Evolutionary conservation across 306 rosid genomes (phyloP), one percentile per base, ranked within the genome.

Genomic region (Vicia faba): DNA sequence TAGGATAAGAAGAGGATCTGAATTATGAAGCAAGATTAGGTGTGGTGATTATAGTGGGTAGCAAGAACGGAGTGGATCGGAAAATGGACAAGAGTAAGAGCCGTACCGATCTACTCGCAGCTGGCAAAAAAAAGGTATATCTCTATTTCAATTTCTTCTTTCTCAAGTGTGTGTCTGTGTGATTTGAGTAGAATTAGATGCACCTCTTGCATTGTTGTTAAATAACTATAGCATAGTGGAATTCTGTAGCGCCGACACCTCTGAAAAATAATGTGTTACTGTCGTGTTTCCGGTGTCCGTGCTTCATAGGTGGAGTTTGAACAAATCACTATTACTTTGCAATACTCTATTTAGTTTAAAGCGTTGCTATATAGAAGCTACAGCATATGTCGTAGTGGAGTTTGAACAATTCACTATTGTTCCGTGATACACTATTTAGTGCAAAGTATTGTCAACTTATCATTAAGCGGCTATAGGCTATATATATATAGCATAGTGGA

Each of bases 61-160:
- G 77, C 15, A 61, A 78, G 1, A 69, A 82, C 82, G 80, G 88
- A 63, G 92, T 64, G 80, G 87, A 75, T 81, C 83, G 87, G 85
- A 92, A 1, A 78, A 78, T 92, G 98, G 98, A 89, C 73, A 85
- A 77, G 88, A 80, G 73, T 84, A 84, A 87, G 89, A 86, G 62
- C 80, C 98, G 96, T 49, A 84, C 96, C 82, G 96, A 92, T 89
- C 87, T 89, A 81, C 98, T 92, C 15, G 86, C 96, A 19, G 98
- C 96, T 11, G 98, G 98, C 46, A 81, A 76, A 8, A 86, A 92
- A 68, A 89, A 69, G 98, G 98, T 92, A 77, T 31, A 7, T 44
- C 15, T 8, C 28, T 31, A 55, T 76, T 68, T 62, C 46, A 46
- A 31, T 38, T 59, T 15, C 44, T 75, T 66, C 23, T 65, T 45